phyloP scores from a whole-genome alignment of 306 rosid genomes.

The Acacia crassicarpa region DNA sequence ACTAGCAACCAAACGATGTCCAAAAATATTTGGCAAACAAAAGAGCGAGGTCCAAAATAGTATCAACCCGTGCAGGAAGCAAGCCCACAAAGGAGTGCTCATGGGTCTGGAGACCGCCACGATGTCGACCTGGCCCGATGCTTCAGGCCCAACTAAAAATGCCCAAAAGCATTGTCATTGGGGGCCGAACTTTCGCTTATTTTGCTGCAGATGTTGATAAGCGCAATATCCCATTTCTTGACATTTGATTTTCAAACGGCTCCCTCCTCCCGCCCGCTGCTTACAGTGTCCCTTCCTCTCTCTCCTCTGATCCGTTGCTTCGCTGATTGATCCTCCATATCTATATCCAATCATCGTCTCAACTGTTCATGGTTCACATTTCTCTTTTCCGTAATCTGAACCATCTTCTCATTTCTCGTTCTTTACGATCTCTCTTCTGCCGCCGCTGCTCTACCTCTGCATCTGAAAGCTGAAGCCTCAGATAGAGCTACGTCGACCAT shows the following conservation, averaged over 20 bases:
- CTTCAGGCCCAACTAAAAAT: too few species aligned
- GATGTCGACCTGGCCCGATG: too few species aligned
- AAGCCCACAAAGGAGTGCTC: too few species aligned
- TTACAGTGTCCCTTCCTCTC: background rate
- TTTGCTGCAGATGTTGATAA: too few species aligned
- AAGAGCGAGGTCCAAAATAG: too few species aligned
- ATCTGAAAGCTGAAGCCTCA: constrained; percentile 49
- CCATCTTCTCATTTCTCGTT: background rate
- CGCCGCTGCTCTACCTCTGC: background rate
- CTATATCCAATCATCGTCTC: background rate
- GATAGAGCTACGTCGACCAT: constrained; percentile 38
- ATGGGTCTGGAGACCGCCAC: too few species aligned
- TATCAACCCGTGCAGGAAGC: too few species aligned
- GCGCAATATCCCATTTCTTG: background rate
- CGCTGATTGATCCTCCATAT: background rate
- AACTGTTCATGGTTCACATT: background rate
- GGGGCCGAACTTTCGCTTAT: too few species aligned
- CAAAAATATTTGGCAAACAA: too few species aligned
- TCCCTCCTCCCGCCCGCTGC: background rate
- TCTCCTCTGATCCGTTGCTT: background rate
- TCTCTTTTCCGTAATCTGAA: background rate
- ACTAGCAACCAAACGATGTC: too few species aligned
- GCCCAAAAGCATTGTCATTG: too few species aligned
- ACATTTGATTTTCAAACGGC: background rate
- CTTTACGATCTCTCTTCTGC: constrained; percentile 23